Evolutionary conservation across 768 basidiomycete species (phyloP).

Genomic region (Leccinellum albellum): DNA sequence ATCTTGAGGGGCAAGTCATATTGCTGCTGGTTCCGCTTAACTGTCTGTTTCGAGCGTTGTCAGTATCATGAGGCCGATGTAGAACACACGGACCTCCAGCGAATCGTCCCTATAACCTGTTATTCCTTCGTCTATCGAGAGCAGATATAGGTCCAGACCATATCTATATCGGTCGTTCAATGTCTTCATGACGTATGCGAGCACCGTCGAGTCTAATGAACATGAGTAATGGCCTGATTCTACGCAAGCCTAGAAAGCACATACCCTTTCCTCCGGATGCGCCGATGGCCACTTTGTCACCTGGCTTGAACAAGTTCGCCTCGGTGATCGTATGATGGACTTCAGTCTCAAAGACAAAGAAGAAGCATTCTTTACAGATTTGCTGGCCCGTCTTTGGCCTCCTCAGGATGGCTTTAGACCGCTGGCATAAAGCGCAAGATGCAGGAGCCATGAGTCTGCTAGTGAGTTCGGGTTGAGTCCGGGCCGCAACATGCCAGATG

Average conservation of each 20-base stretch:
- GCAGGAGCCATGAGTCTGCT: conserved; percentile 69
- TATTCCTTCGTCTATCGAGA: conserved; percentile 98
- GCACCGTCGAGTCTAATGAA: conserved; percentile 85
- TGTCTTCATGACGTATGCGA: conserved; percentile 95
- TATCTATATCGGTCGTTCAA: conserved; percentile 94
- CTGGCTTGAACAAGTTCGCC: conserved; percentile 77
- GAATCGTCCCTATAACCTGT: conserved; percentile 98
- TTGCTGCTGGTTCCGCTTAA: conserved; percentile 94
- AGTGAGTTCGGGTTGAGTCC: not conserved
- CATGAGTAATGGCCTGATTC: not conserved
- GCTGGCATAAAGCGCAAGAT: conserved; percentile 72
- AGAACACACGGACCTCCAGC: conserved; percentile 61
- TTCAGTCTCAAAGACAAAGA: conserved; percentile 96
- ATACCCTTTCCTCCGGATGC: conserved; percentile 97
- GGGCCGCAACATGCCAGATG: not conserved
- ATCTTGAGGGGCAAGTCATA: conserved; percentile 96
- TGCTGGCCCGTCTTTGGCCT: conserved; percentile 97
- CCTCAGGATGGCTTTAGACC: conserved; percentile 80
- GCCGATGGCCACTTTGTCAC: conserved; percentile 94
- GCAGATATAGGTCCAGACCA: conserved; percentile 82
- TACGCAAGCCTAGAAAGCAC: conserved; percentile 9
- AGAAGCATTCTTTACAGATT: conserved; percentile 95
- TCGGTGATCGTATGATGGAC: conserved; percentile 93
- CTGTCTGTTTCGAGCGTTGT: conserved; percentile 59
- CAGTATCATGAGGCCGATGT: not conserved